A percentile compares a stretch with the other conserved stretches of the same genome.
Conservation (phyloP, 2,329 filamentous ascomycete species). For the Orbilia javanica region DNA sequence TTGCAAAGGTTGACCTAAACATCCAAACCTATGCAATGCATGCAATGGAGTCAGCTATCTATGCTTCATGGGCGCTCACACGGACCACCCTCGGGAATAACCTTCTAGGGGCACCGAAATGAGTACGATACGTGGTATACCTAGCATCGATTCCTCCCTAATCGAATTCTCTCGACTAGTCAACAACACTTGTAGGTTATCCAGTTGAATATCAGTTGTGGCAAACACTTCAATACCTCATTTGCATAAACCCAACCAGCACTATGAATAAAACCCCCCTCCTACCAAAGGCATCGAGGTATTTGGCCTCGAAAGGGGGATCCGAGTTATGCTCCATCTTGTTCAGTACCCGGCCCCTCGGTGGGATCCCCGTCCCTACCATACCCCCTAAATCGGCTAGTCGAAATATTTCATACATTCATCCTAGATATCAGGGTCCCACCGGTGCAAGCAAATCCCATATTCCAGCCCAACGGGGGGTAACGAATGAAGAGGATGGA, state of each 20-base stretch:
- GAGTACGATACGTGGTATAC: not conserved
- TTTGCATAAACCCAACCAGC: not conserved
- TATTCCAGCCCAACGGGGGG: not conserved
- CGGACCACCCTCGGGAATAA: not conserved
- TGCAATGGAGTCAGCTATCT: not conserved
- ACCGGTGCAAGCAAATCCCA: constrained; percentile 1
- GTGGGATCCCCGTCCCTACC: not conserved
- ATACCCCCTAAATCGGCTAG: not conserved
- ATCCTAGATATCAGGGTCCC: not conserved
- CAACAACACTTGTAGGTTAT: not conserved
- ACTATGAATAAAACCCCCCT: constrained; percentile 22
- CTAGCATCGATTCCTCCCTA: not conserved
- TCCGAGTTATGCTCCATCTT: not conserved
- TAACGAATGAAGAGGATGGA: constrained; percentile 16
- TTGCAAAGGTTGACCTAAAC: not conserved
- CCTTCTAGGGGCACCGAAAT: not conserved
- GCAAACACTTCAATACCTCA: not conserved
- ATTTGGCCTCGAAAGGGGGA: not conserved
- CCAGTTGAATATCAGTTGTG: not conserved
- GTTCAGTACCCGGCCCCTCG: not conserved
- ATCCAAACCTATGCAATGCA: not conserved
- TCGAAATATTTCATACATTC: not conserved
- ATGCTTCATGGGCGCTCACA: not conserved
- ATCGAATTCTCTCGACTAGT: not conserved
- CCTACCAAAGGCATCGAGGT: constrained; percentile 12